Base-by-base conservation (phyloP, 2,329 filamentous ascomycete genomes). In the Penicillium sp. region DNA sequence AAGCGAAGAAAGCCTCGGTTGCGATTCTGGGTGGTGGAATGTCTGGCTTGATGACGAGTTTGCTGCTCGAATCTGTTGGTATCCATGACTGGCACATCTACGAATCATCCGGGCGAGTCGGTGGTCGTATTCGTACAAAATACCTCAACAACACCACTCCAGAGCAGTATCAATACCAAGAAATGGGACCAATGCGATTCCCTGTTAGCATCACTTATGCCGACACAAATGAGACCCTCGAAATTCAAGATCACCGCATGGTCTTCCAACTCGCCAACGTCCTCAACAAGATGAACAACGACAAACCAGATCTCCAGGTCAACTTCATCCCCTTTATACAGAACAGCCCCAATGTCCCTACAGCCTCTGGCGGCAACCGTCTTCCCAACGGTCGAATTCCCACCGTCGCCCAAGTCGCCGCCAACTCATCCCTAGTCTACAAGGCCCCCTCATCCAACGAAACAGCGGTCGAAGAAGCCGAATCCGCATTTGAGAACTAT, bases 311-410 rank as follows among this genome's bases (percentile, higher is more conserved):
- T 5, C 66, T 77, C 12, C 65, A 69, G 11, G 69, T 78, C 48
- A 69, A 76, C 40, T 78, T 78, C 48, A 76, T 77, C 26, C 71
- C 72, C 0, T 79, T 74, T 69, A 66, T 77, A 8, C 74, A 79
- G 56, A 68, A 61, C 9, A 67, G 62, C 22, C 69, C 73, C 12
- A 88, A 88, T 54, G 77, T 80, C 0, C 80, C 86, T 30, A 67
- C 76, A 9, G 78, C 83, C 65, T 68, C 79, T 0, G 68, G 67
- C 46, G 76, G 79, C 4, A 73, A 77, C 52, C 79, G 80, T 50
- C 69, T 82, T 8, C 73, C 78, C 0, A 76, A 79, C 54, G 83
- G 84, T 1, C 71, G 80, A 5, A 78, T 84, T 0, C 84, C 83
- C 0, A 84, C 82, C 1, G 61, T 73, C 0, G 75, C 77, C 1